phyloP scores from a whole-genome alignment of 108 stramenopile species.

The Parietichytrium sp. region DNA sequence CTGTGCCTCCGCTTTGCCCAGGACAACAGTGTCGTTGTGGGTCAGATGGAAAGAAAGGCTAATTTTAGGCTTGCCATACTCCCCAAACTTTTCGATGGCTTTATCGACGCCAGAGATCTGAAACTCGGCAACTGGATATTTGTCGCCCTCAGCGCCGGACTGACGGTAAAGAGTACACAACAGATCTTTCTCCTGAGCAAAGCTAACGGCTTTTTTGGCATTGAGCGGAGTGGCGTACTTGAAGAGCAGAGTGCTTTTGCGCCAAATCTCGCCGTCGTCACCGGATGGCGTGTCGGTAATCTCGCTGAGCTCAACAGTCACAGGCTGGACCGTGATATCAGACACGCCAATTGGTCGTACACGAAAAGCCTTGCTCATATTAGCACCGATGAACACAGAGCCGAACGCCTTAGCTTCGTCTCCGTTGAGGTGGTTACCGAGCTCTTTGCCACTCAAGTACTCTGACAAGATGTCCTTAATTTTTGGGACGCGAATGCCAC shows the following conservation, averaged over 20 bases:
- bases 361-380: conserved; percentile 90
- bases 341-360: conserved; percentile 93
- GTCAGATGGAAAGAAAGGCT: conserved; percentile 87
- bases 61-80: conserved; percentile 85
- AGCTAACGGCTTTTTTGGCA: conserved; percentile 89
- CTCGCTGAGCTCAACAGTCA: conserved; percentile 71
- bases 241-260: conserved; percentile 84
- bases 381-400: conserved; percentile 96
- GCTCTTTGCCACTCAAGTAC: conserved; percentile 37
- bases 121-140: conserved; percentile 70
- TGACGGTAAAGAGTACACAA: conserved; percentile 68
- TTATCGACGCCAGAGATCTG: conserved; percentile 82
- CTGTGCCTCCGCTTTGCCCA: conserved; percentile 87
- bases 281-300: conserved; percentile 43
- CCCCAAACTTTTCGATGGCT: conserved; percentile 88
- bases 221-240: conserved; percentile 74
- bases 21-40: conserved; percentile 74
- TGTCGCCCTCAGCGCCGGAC: conserved; percentile 69
- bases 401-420: conserved; percentile 98
- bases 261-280: conserved; percentile 61
- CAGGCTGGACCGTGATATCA: conserved; percentile 80
- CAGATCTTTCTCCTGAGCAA: conserved; percentile 85
- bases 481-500: conserved; percentile 92
- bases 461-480: conserved; percentile 74
- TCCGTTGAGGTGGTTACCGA: conserved; percentile 96